Evolutionary conservation across 345 rosid species (phyloP).

Genomic region (Rhizophora mangle): DNA sequence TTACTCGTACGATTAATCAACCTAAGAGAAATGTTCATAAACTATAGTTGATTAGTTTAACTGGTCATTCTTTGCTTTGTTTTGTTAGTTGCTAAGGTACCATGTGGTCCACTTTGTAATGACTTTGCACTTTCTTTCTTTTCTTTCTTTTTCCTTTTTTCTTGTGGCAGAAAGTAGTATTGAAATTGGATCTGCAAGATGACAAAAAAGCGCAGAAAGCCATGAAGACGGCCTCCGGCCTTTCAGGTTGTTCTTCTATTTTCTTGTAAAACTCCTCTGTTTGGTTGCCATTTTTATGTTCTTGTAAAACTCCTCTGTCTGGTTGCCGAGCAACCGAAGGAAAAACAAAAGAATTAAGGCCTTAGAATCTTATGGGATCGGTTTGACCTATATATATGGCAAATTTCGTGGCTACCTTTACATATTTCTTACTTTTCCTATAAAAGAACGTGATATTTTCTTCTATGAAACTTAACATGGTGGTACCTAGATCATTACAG

Average conservation of each 20-base stretch:
- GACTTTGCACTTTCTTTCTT: neutral
- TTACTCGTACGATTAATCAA: too few species aligned
- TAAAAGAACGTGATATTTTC: neutral
- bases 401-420: too few species aligned
- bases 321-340: neutral
- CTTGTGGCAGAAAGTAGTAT: conserved; percentile 30
- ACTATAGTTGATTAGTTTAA: neutral
- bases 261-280: neutral
- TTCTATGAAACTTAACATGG: too few species aligned
- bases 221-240: conserved; percentile 34
- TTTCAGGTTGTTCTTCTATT: conserved; percentile 18
- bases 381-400: too few species aligned
- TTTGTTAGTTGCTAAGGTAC: neutral
- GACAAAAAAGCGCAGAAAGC: conserved; percentile 32
- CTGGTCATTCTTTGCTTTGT: too few species aligned
- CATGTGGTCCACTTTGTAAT: neutral
- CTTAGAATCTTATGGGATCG: too few species aligned
- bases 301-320: neutral
- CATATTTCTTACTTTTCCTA: too few species aligned
- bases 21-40: neutral
- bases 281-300: neutral
- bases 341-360: too few species aligned
- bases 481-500: neutral
- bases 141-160: neutral
- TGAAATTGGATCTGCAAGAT: conserved; percentile 29